Conservation (phyloP, 192 early-diverging fungal species). For the Spizellomyces sp. region DNA sequence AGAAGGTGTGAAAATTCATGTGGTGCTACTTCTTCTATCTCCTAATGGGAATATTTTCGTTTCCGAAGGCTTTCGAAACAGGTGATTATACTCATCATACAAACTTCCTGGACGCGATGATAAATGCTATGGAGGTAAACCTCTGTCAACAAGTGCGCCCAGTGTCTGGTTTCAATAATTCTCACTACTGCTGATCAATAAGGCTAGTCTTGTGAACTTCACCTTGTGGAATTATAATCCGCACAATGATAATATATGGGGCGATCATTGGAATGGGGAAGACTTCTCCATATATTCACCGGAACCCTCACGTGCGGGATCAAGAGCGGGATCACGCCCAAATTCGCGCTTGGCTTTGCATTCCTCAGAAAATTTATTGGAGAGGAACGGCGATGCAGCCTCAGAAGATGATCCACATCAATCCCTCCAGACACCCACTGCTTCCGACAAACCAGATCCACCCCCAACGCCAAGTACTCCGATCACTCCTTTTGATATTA, state of each 20-base stretch:
- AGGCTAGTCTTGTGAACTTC: conserved; percentile 73
- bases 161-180: too few species aligned
- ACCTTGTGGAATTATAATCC: conserved; percentile 90
- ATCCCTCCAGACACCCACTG: too few species aligned
- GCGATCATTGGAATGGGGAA: conserved; percentile 69
- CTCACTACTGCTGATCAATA: too few species aligned
- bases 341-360: too few species aligned
- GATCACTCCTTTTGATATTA: conserved; percentile 63
- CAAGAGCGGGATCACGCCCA: not conserved
- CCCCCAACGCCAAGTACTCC: conserved; percentile 15
- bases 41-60: conserved; percentile 16
- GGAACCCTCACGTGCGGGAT: conserved; percentile 4
- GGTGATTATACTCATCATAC: conserved; percentile 74
- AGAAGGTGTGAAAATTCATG: conserved; percentile 31
- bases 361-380: too few species aligned
- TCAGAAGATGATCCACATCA: too few species aligned
- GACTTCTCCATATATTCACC: conserved; percentile 77
- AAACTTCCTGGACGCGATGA: conserved; percentile 76
- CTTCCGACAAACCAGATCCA: too few species aligned
- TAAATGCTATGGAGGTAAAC: conserved; percentile 65
- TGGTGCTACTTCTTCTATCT: not conserved
- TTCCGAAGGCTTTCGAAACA: conserved; percentile 58
- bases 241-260: conserved; percentile 73
- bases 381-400: too few species aligned
- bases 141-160: not conserved